phyloP scores from a whole-genome alignment of 768 basidiomycete genomes.

The Naganishia vishniacii region DNA sequence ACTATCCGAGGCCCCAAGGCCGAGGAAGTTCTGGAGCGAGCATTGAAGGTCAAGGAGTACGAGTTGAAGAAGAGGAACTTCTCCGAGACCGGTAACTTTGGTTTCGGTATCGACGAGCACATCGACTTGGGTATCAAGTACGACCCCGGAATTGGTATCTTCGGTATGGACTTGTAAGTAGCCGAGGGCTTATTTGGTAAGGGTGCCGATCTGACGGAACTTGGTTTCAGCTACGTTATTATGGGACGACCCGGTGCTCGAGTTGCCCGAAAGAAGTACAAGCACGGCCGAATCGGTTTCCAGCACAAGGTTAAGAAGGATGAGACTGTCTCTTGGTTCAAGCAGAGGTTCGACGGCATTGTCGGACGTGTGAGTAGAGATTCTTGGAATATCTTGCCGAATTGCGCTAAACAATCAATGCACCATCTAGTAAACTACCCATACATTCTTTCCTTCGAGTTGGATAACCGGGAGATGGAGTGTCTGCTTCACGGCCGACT shows the following conservation, averaged over 20 bases:
- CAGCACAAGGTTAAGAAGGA: constrained; percentile 89
- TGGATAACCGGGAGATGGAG: constrained; percentile 19
- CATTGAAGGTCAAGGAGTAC: constrained; percentile 99
- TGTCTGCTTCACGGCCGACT: constrained; percentile 15
- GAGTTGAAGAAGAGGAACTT: constrained; percentile 95
- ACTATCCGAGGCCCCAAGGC: constrained; percentile 99
- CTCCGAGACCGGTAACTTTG: constrained; percentile 98
- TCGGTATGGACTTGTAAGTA: constrained; percentile 89
- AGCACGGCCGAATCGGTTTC: constrained; percentile 79
- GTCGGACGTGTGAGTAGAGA: constrained; percentile 52
- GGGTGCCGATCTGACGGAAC: not conserved
- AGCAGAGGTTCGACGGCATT: constrained; percentile 97
- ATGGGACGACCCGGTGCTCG: constrained; percentile 94
- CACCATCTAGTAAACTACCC: constrained; percentile 13
- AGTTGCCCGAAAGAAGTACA: constrained; percentile 83
- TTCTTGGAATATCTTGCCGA: not conserved
- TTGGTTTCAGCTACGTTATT: constrained; percentile 52
- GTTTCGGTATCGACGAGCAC: constrained; percentile 93
- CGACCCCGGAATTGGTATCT: constrained; percentile 97
- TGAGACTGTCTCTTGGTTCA: constrained; percentile 95
- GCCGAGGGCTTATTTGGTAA: constrained; percentile 47
- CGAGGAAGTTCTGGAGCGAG: constrained; percentile 98
- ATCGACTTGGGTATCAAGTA: constrained; percentile 98
- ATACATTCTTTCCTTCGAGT: constrained; percentile 21
- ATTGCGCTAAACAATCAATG: not conserved